Percentiles rank a stretch among this genome's conserved stretches.
These are phyloP conservation scores for Vigna trinervia DNA, from an alignment of 306 rosid genomes.

Conservation along the genomic window DNA sequence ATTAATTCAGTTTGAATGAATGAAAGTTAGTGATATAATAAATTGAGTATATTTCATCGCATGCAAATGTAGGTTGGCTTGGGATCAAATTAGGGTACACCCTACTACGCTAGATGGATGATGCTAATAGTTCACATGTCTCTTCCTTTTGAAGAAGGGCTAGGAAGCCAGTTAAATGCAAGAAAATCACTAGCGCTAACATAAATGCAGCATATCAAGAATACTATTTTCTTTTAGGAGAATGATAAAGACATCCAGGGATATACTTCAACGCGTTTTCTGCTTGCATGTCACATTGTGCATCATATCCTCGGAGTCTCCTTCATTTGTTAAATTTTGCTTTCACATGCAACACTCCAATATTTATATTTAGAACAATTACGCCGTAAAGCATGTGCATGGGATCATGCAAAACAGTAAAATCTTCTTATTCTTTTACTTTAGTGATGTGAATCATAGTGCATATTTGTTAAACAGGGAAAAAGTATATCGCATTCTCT, in stretches of 20 bases:
- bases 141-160: slow-evolving; percentile 55
- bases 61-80: slow-evolving; percentile 34
- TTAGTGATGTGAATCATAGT: background rate
- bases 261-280: slow-evolving; percentile 50
- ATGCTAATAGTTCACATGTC: slow-evolving; percentile 48
- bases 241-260: slow-evolving; percentile 31
- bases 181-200: slow-evolving; percentile 27
- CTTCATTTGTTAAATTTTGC: slow-evolving; percentile 32
- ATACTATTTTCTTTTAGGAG: slow-evolving; percentile 18
- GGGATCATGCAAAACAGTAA: slow-evolving; percentile 41
- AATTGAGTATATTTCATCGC: background rate
- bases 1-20: slow-evolving; percentile 40
- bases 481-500: slow-evolving; percentile 21
- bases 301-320: slow-evolving; percentile 21
- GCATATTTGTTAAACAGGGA: slow-evolving; percentile 33
- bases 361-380: slow-evolving; percentile 22
- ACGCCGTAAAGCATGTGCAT: slow-evolving; percentile 34
- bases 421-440: background rate
- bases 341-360: slow-evolving; percentile 53
- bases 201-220: slow-evolving; percentile 33
- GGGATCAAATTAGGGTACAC: slow-evolving; percentile 35
- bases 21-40: slow-evolving; percentile 34
- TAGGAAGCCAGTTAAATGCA: slow-evolving; percentile 41
- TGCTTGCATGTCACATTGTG: slow-evolving; percentile 40
- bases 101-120: slow-evolving; percentile 34